Evolutionary conservation across 306 rosid species (phyloP).

Genomic region (Urtica urens): DNA sequence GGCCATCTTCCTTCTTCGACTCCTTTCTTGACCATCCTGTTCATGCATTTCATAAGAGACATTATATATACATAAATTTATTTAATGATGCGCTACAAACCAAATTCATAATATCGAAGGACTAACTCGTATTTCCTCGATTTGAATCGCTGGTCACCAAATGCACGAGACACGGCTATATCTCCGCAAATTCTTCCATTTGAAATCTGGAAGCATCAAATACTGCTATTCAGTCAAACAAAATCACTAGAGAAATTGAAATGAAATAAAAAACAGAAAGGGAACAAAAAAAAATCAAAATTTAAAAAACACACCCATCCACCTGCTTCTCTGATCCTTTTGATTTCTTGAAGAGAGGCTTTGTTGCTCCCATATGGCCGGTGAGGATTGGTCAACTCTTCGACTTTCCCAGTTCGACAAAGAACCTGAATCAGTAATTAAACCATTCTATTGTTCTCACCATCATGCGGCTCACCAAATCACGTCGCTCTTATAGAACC

Average conservation of each 20-base stretch:
- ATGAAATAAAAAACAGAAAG: background rate
- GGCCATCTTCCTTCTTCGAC: constrained; percentile 79
- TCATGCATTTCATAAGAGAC: constrained; percentile 21
- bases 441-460: constrained; percentile 4
- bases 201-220: constrained; percentile 40
- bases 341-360: constrained; percentile 70
- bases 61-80: constrained; percentile 20
- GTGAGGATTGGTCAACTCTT: constrained; percentile 73
- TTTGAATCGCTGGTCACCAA: constrained; percentile 89
- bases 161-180: constrained; percentile 94
- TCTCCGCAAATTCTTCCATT: constrained; percentile 97
- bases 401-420: constrained; percentile 71
- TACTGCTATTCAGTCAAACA: background rate
- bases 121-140: constrained; percentile 82
- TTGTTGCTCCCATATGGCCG: constrained; percentile 87
- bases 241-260: background rate
- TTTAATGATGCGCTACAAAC: constrained; percentile 3
- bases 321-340: constrained; percentile 98
- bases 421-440: constrained; percentile 62
- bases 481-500: too few species aligned
- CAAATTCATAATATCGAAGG: constrained; percentile 12
- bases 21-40: constrained; percentile 90
- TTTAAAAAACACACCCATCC: constrained; percentile 99
- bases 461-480: too few species aligned
- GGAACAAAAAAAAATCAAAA: constrained; percentile 8